A percentile compares a stretch with the other conserved stretches of the same genome.
These are phyloP conservation scores for Peronospora belbahrii DNA, from an alignment of 352 stramenopile species.

Conservation along the genomic window DNA sequence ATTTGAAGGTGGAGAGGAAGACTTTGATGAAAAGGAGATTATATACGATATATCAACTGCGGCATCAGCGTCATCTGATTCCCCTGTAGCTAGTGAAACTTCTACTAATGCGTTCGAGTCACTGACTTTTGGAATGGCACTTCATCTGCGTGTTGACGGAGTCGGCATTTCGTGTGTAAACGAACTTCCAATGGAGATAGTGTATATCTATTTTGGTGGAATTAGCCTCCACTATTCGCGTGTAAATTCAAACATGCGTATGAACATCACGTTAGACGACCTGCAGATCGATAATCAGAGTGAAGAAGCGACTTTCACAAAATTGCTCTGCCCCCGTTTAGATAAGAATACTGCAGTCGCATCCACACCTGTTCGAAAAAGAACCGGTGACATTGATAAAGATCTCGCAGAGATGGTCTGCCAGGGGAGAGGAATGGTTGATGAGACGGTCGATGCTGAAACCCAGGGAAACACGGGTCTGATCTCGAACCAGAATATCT, in stretches of 20 bases:
- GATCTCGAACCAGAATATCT: constrained; percentile 58
- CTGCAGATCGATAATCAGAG: constrained; percentile 86
- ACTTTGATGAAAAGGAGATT: constrained; percentile 76
- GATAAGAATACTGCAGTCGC: constrained; percentile 18
- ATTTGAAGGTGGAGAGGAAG: constrained; percentile 82
- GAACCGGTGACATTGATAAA: constrained; percentile 40
- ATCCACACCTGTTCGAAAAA: constrained; percentile 23
- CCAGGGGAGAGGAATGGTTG: constrained; percentile 11
- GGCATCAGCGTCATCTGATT: constrained; percentile 52
- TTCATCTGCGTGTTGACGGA: constrained; percentile 67
- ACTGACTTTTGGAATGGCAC: constrained; percentile 51
- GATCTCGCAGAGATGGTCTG: constrained; percentile 39
- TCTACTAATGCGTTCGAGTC: constrained; percentile 68
- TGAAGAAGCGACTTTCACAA: constrained; percentile 76
- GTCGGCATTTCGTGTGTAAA: constrained; percentile 86
- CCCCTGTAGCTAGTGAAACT: constrained; percentile 61
- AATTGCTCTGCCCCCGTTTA: constrained; percentile 70
- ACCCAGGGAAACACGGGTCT: constrained; percentile 35
- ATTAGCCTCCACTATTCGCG: constrained; percentile 74
- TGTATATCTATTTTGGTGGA: constrained; percentile 81
- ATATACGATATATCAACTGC: constrained; percentile 71
- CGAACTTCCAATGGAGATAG: constrained; percentile 74
- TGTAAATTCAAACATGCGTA: constrained; percentile 74
- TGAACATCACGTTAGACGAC: constrained; percentile 80
- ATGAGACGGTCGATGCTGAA: constrained; percentile 16